Evolutionary conservation across 306 rosid genomes (phyloP).

Genomic region (Alnus glutinosa): DNA sequence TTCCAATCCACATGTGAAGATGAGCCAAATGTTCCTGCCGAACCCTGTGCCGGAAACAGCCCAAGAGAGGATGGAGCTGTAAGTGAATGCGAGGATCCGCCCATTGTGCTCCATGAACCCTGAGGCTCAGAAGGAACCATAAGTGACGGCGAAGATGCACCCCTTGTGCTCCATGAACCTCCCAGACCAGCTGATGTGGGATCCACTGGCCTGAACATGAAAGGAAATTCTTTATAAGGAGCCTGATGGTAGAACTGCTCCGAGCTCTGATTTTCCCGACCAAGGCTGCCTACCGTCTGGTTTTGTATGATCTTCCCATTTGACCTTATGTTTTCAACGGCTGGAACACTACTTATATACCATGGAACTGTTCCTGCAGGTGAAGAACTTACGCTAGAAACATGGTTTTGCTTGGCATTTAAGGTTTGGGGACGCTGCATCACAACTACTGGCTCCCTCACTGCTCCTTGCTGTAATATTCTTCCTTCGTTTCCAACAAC

Average conservation of each 20-base stretch:
- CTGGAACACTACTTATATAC: conserved; percentile 39
- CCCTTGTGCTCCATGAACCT: conserved; percentile 50
- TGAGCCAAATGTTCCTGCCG: conserved; percentile 53
- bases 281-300: conserved; percentile 27
- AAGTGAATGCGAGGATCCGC: conserved; percentile 43
- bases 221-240: conserved; percentile 37
- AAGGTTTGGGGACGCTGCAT: conserved; percentile 68
- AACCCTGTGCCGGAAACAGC: conserved; percentile 61
- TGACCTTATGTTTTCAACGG: conserved; percentile 47
- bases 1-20: conserved; percentile 68
- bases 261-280: conserved; percentile 32
- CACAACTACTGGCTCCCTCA: conserved; percentile 60
- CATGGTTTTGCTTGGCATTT: conserved; percentile 45
- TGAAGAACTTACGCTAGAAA: conserved; percentile 45
- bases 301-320: conserved; percentile 51
- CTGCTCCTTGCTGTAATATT: conserved; percentile 47
- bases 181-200: conserved; percentile 42
- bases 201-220: conserved; percentile 36
- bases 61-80: conserved; percentile 81
- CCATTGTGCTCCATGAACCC: conserved; percentile 51
- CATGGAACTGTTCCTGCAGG: conserved; percentile 57
- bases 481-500: conserved; percentile 49
- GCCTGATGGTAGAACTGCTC: conserved; percentile 62
- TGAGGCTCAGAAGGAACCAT: conserved; percentile 30
- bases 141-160: conserved; percentile 34